Evolutionary conservation across 257 asterid genomes (phyloP), one percentile per base, ranked within the genome.

Genomic region (Avicennia marina): DNA sequence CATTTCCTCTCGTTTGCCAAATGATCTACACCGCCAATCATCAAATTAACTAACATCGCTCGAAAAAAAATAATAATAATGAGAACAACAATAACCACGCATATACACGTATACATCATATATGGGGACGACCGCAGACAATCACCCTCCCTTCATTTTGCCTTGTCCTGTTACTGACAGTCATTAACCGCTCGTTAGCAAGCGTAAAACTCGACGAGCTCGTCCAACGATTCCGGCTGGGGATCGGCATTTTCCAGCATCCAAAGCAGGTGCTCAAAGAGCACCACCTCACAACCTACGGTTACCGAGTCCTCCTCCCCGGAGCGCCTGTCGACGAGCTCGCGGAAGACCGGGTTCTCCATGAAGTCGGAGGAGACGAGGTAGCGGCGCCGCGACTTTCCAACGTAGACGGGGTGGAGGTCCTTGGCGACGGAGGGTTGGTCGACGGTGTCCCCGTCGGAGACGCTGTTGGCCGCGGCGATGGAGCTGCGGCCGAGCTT

Each of bases 291-390:
- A 32, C 91, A 83, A 0, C 81, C 77, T 7, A 79, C 79, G 27
- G 67, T 60, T 54, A 75, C 60, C 6, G 20, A 3, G 18, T 59
- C 56, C 11, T 38, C 63, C 1, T 58, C 44, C 18, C 65, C 65
- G 41, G 12, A 7, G 56, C 79, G 63, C 46, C 75, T 66, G 27
- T 75, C 83, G 24, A 73, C 75, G 24, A 90, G 95, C 68, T 90
- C 96, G 4, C 94, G 87, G 80, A 90, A 79, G n/a, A 90, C 76
- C 0, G 95, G 98, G 56, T 90, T 82, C 12, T 82, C 84, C 63
- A 82, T 70, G 31, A 87, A 87, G 39, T 84, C 87, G 64, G 96
- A 63, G 75, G 82, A 61, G 56, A 90, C 67, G 24, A 90, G 79
- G 60, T 87, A 90, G 9, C 90, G 83, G 47, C 98, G 85, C 12